These are phyloP conservation scores for Talaromyces sp. DNA, from an alignment of 2,329 filamentous ascomycete genomes.

Conservation along the genomic window DNA sequence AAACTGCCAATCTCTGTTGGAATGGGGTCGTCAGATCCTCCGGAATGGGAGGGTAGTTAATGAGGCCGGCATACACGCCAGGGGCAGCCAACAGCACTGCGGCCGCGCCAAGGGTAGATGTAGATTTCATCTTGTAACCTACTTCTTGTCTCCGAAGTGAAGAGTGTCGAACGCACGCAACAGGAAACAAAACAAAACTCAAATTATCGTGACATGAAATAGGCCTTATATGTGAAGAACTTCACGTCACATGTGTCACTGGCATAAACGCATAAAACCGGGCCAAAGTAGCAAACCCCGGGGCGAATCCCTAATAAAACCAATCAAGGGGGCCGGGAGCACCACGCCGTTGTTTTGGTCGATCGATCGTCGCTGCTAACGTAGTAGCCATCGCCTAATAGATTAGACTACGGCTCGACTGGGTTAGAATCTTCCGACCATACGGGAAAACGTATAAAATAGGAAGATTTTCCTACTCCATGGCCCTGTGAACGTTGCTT, in stretches of 20 bases:
- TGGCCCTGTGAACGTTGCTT: not conserved
- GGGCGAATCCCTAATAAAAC: not conserved
- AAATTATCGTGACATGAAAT: not conserved
- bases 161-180: not conserved
- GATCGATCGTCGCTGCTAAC: not conserved
- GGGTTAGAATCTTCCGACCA: not conserved
- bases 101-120: not conserved
- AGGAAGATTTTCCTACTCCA: not conserved
- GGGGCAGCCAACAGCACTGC: conserved; percentile 1
- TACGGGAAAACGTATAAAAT: not conserved
- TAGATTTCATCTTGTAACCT: not conserved
- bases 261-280: not conserved
- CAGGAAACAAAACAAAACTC: not conserved
- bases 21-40: conserved; percentile 52
- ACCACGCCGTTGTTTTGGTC: not conserved
- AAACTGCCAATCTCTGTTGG: conserved; percentile 54
- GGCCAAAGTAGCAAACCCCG: not conserved
- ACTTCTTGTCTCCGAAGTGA: not conserved
- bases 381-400: not conserved
- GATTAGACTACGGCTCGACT: not conserved
- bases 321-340: not conserved
- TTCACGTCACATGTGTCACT: not conserved
- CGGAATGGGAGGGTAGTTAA: conserved; percentile 48
- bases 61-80: conserved; percentile 26
- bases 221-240: not conserved